Percentiles rank a stretch among this genome's conserved stretches.
Conservation (phyloP, 2,329 filamentous ascomycete genomes). For the Ceratocystis cubensis region DNA sequence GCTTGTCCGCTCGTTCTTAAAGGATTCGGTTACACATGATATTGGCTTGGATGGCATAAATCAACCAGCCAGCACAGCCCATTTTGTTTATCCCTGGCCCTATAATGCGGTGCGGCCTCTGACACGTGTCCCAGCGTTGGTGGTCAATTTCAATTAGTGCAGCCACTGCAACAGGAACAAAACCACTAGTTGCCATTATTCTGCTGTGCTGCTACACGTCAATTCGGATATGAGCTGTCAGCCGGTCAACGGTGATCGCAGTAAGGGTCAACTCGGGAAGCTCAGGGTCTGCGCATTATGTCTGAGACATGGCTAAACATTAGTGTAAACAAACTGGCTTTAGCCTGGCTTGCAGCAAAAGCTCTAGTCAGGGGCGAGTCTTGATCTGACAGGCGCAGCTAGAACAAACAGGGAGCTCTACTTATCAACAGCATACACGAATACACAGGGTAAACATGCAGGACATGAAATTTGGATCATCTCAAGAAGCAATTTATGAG, state of each 20-base stretch:
- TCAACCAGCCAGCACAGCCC: background rate
- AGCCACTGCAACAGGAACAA: background rate
- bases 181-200: background rate
- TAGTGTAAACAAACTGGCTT: background rate
- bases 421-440: background rate
- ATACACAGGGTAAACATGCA: background rate
- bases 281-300: too few relatives aligned
- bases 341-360: too few relatives aligned
- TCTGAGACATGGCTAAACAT: background rate
- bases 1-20: background rate
- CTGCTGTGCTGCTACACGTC: background rate
- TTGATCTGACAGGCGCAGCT: background rate
- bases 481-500: conserved; percentile 1
- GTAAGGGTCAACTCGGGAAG: background rate
- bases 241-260: background rate
- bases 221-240: too few relatives aligned
- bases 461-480: background rate
- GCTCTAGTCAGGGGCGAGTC: too few relatives aligned
- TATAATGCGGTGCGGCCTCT: background rate
- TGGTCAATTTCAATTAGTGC: background rate
- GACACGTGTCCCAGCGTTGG: conserved; percentile 2
- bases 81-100: background rate
- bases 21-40: conserved; percentile 4
- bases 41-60: conserved; percentile 5
- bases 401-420: background rate